These are phyloP conservation scores for Auriscalpium microsporum DNA, from an alignment of 768 basidiomycete genomes.

Conservation along the genomic window DNA sequence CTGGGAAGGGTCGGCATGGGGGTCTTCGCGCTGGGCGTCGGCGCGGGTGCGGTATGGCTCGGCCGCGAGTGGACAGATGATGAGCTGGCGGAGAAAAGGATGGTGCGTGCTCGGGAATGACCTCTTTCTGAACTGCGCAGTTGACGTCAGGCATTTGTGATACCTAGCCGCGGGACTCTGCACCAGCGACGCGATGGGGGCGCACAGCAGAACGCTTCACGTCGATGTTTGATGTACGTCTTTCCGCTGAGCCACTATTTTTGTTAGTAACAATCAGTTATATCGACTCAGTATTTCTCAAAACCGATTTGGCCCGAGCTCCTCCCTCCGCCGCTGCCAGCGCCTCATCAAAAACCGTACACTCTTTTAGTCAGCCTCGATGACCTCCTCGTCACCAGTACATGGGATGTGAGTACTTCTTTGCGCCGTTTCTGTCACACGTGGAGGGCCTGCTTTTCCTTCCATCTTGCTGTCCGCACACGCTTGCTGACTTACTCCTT, in stretches of 20 bases:
- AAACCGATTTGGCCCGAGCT: constrained; percentile 92
- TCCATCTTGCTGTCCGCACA: not conserved
- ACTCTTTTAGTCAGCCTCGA: constrained; percentile 89
- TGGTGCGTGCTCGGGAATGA: constrained; percentile 34
- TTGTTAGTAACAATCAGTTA: too few species aligned
- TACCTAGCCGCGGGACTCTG: constrained; percentile 46
- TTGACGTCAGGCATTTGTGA: not conserved
- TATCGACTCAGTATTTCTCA: constrained; percentile 62
- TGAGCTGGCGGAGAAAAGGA: constrained; percentile 55
- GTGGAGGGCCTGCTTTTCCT: not conserved
- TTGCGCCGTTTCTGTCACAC: not conserved
- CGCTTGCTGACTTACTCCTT: not conserved
- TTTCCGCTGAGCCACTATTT: not conserved
- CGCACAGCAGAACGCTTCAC: constrained; percentile 54
- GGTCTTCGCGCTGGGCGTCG: constrained; percentile 46
- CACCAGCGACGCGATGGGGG: constrained; percentile 54
- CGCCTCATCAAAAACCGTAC: constrained; percentile 82
- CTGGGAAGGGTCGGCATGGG: constrained; percentile 48
- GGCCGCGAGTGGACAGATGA: constrained; percentile 74
- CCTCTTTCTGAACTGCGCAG: not conserved
- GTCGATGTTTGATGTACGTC: constrained; percentile 61
- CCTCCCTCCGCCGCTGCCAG: constrained; percentile 76
- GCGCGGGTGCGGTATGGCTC: constrained; percentile 51
- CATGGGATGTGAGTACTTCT: constrained; percentile 82
- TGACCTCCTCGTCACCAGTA: constrained; percentile 82